Evolutionary conservation across 495 filamentous ascomycete species (phyloP).

Genomic region (Neurospora sp.): DNA sequence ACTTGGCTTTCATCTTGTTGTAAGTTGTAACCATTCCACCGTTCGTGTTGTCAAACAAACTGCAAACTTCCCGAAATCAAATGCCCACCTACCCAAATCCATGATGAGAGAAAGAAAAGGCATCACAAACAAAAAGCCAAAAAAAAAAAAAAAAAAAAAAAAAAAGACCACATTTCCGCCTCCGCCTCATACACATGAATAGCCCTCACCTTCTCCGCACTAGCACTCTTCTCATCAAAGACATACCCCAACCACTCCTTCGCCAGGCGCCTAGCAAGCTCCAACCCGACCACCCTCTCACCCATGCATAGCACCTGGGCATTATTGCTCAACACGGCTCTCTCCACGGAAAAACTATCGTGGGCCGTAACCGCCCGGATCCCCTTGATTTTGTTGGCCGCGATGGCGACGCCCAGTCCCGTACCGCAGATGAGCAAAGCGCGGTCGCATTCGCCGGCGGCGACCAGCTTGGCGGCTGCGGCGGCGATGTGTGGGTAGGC

Average conservation of each 20-base stretch:
- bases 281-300: slow-evolving; percentile 71
- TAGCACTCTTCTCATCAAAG: slow-evolving; percentile 64
- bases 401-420: slow-evolving; percentile 75
- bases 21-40: background rate
- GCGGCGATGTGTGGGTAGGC: slow-evolving; percentile 77
- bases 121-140: background rate
- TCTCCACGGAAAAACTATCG: slow-evolving; percentile 75
- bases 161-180: background rate
- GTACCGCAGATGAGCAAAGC: slow-evolving; percentile 83
- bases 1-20: background rate
- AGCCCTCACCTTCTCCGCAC: slow-evolving; percentile 63
- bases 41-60: background rate
- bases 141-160: too few species aligned
- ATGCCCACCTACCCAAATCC: background rate
- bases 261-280: slow-evolving; percentile 66
- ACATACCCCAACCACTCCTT: slow-evolving; percentile 75
- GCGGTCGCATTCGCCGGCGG: slow-evolving; percentile 60
- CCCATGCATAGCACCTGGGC: slow-evolving; percentile 85
- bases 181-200: slow-evolving; percentile 60
- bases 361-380: slow-evolving; percentile 81
- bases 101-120: background rate
- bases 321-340: slow-evolving; percentile 73
- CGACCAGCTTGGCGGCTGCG: slow-evolving; percentile 55
- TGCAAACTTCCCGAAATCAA: background rate
- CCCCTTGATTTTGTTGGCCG: slow-evolving; percentile 78